Percentiles rank a stretch among this genome's conserved stretches.
phyloP scores from a whole-genome alignment of 2,329 filamentous ascomycete genomes.

The Ceratocystis destructans region DNA sequence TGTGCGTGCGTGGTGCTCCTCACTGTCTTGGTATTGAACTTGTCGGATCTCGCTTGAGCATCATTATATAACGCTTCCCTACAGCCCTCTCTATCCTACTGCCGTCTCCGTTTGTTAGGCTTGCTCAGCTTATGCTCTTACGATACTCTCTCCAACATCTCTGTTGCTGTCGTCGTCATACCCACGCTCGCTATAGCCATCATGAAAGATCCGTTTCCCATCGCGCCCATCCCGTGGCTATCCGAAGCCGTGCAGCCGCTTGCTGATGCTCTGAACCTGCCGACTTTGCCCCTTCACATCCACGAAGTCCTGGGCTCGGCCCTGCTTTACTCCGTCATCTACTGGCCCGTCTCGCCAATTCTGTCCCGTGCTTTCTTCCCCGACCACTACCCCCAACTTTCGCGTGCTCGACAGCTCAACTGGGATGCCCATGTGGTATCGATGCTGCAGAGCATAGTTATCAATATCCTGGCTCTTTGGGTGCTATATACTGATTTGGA shows the following conservation, averaged over 20 bases:
- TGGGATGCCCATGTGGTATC: conserved; percentile 82
- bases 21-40: neutral
- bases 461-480: conserved; percentile 61
- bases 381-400: conserved; percentile 48
- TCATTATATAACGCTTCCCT: neutral
- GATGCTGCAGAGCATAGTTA: conserved; percentile 60
- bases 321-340: conserved; percentile 54
- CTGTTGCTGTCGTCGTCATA: neutral
- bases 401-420: conserved; percentile 52
- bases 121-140: neutral
- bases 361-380: conserved; percentile 51
- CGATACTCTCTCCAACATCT: neutral
- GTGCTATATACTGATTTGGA: conserved; percentile 57
- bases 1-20: neutral
- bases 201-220: conserved; percentile 63
- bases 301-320: conserved; percentile 61
- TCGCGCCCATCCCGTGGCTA: conserved; percentile 46
- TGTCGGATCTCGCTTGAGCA: neutral
- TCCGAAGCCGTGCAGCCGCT: conserved; percentile 46
- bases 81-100: neutral
- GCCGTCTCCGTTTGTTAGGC: neutral
- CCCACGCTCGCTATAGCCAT: conserved; percentile 20
- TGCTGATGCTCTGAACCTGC: conserved; percentile 47
- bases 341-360: conserved; percentile 51
- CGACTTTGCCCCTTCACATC: conserved; percentile 58